These are phyloP conservation scores for Nicotiana undulata DNA, from an alignment of 257 asterid species.

Conservation along the genomic window DNA sequence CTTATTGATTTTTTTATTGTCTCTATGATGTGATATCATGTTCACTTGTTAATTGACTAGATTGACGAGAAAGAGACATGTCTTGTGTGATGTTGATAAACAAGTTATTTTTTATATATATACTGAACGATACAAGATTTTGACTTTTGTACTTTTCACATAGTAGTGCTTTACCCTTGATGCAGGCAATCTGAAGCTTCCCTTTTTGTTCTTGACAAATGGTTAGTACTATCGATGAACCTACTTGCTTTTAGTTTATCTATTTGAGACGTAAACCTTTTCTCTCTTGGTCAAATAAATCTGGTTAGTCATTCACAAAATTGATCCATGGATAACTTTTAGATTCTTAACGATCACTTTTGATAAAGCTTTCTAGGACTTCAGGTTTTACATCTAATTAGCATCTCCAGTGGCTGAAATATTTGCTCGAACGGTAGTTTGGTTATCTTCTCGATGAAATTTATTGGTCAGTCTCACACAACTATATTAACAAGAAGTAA, in stretches of 20 bases:
- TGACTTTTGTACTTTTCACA: neutral
- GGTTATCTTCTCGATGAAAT: neutral
- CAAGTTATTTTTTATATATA: no score
- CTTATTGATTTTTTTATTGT: neutral
- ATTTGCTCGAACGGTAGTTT: neutral
- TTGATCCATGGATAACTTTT: neutral
- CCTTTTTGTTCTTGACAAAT: slow-evolving; percentile 53
- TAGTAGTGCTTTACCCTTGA: no score
- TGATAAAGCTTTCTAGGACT: neutral
- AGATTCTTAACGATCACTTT: neutral
- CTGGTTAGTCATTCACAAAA: neutral
- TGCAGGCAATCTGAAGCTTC: slow-evolving; percentile 47
- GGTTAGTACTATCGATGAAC: slow-evolving; percentile 24
- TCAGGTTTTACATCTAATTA: neutral
- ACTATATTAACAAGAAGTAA: neutral
- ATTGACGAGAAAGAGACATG: neutral
- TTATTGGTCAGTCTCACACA: neutral
- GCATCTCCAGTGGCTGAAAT: neutral
- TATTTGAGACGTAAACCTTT: neutral
- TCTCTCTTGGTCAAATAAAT: neutral
- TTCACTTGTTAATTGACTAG: neutral
- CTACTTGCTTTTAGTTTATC: neutral
- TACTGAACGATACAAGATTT: neutral
- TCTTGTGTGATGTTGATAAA: neutral
- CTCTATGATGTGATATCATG: neutral